Base-by-base conservation (phyloP, 2,329 filamentous ascomycete genomes). In the Leptodontidium sp. region DNA sequence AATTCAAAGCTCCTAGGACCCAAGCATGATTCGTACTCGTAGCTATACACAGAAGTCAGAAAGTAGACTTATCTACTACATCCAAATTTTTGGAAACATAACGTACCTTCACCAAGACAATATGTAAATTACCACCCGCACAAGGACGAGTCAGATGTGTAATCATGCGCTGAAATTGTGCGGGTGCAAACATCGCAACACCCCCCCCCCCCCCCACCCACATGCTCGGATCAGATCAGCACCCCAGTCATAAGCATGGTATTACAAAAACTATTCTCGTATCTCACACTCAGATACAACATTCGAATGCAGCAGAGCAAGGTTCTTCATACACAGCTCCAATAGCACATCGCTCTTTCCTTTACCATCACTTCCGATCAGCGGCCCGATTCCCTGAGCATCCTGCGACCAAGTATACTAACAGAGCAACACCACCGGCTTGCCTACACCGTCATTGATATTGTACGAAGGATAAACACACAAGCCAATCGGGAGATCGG, bases 391-490 rank as follows among this genome's bases (percentile, higher is more conserved):
- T 24, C 57, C 11, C 17, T 40, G 57, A 43, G 57, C 57, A 43
- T 59, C 35, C 9, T 59, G 57, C 35, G 57, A 59, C 57, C 57
- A 59, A 1, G 57, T 59, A 29, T 59, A 59, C 32, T 35, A 59
- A 15, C 57, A 59, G 3, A 59, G 32, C 32, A 59, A 9, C 21
- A 59, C 24, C 24, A 21, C 57, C 12, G 32, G n/a, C 40, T 59
- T 4, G 17, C 43, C 15, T 7, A 14, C 29, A 9, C 24, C 35
- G n/a, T 59, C 57, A 14, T 59, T 4, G 12, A 59, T 45, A 35
- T 59, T 59, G n/a, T 59, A 59, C 24, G 57, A 43, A 14, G 57
- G 57, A 17, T 59, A 59, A 12, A 59, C 57, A 29, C 32, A 59
- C 12, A 45, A 8, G 12, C 35, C 35, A 24, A 59, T 59, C 3